Percentiles rank a stretch among this genome's conserved stretches.
phyloP scores from a whole-genome alignment of 768 basidiomycete species.

The Hydnomerulius pinastri region DNA sequence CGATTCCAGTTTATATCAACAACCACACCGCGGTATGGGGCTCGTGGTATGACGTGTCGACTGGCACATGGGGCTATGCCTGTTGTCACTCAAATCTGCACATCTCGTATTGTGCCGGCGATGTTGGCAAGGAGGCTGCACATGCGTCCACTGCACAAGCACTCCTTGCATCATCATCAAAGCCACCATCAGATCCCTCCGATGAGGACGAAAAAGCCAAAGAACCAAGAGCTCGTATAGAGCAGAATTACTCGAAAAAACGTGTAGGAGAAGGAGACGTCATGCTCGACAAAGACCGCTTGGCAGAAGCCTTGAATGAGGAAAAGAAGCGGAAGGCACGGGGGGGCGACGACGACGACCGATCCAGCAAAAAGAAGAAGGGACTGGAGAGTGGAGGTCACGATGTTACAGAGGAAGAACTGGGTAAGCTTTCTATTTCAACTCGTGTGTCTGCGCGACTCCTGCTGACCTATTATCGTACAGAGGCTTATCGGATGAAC shows the following conservation, averaged over 20 bases:
- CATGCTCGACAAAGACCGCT: slow-evolving; percentile 67
- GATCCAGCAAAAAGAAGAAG: slow-evolving; percentile 62
- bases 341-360: slow-evolving; percentile 55
- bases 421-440: slow-evolving; percentile 50
- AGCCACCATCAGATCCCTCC: slow-evolving; percentile 26
- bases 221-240: slow-evolving; percentile 42
- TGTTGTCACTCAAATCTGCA: slow-evolving; percentile 91
- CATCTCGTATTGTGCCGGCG: slow-evolving; percentile 89
- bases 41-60: slow-evolving; percentile 80
- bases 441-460: slow-evolving; percentile 2
- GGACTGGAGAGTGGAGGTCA: slow-evolving; percentile 51
- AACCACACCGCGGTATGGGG: slow-evolving; percentile 99
- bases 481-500: slow-evolving; percentile 91
- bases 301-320: slow-evolving; percentile 71
- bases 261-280: slow-evolving; percentile 81
- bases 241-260: slow-evolving; percentile 77
- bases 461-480: slow-evolving; percentile 14
- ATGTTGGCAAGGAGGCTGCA: slow-evolving; percentile 78
- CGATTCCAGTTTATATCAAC: slow-evolving; percentile 71
- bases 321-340: slow-evolving; percentile 78
- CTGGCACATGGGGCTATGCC: slow-evolving; percentile 86
- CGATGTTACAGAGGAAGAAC: slow-evolving; percentile 89
- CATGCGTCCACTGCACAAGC: slow-evolving; percentile 74
- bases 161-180: slow-evolving; percentile 51
- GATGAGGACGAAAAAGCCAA: slow-evolving; percentile 31